Evolutionary conservation across 1,139 yeast genomes (phyloP), one percentile per base, ranked within the genome.

Genomic region (Taphrina flavorubra): DNA sequence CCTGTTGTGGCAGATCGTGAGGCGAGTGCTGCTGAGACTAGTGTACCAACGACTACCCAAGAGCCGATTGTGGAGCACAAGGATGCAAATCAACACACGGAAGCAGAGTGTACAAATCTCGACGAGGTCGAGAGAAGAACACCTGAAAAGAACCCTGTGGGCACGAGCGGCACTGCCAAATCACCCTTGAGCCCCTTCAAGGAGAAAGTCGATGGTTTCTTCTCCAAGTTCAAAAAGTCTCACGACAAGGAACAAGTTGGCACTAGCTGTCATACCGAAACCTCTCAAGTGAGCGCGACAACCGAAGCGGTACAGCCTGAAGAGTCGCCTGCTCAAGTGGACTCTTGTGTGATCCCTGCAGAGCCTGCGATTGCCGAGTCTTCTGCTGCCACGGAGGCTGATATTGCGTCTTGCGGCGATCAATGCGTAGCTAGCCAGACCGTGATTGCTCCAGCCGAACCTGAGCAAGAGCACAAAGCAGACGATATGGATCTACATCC

Each of bases 161-260:
- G 2, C 4, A 37, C 13, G 36, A 18, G 7, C 25, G 42, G 58
- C 25, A 16, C 36, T 20, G 25, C 59, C 6, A 62, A 51, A 42
- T 55, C 46, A 7, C 40, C 59, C 6, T 20, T 39, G 25, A 51
- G 47, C 20, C 66, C 66, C 1, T 44, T 55, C 5, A 62, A 62
- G 42, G 66, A 62, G 40, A 62, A 62, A 37, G 58, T 53, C 25
- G 66, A 62, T 31, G 66, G 58, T 6, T 62, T 62, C 59, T 62
- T 62, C 44, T 53, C 58, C 18, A 49, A 25, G 36, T 49, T 49
- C 36, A 49, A 49, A 34, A 49, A 49, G 36, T 20, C 31, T 34
- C 31, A 20, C 20, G 53, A 49, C 53, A 49, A 49, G 10, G 36
- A 25, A 49, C 53, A 20, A 11, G 8, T 25, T 18, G 53, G 20